phyloP scores from a whole-genome alignment of 192 early-diverging fungal genomes.

The Linnemannia exigua region DNA sequence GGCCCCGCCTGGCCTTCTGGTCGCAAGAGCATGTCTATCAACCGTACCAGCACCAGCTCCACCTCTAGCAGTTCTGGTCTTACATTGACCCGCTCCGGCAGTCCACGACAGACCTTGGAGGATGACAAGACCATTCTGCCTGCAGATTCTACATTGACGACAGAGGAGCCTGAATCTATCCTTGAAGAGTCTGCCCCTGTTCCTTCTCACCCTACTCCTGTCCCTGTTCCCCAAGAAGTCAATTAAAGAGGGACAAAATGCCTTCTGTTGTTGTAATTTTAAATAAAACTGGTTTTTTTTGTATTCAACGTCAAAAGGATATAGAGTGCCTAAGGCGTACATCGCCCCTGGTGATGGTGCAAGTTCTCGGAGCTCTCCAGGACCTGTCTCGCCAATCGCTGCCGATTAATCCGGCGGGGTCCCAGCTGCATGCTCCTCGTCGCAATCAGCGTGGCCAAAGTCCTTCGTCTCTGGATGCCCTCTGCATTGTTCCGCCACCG shows the following conservation, averaged over 20 bases:
- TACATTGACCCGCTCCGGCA: neutral
- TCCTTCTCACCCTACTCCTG: neutral
- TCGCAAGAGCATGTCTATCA: constrained; percentile 36
- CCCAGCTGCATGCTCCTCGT: constrained; percentile 27
- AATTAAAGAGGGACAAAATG: neutral
- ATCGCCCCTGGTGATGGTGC: neutral
- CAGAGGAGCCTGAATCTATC: neutral
- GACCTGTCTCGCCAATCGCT: constrained; percentile 22
- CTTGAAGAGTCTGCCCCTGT: neutral
- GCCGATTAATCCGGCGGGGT: constrained; percentile 39
- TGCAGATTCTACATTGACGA: neutral
- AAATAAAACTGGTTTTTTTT: neutral
- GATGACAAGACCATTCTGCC: neutral
- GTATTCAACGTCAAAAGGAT: too few relatives aligned
- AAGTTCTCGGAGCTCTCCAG: neutral
- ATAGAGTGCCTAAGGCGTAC: neutral
- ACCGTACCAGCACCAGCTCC: constrained; percentile 48
- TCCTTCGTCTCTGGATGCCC: constrained; percentile 40
- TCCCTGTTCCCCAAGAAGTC: neutral
- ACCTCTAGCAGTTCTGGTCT: constrained; percentile 21
- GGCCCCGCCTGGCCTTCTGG: constrained; percentile 44
- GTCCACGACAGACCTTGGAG: neutral
- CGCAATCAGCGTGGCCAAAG: constrained; percentile 40
- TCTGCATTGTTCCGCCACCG: constrained; percentile 41
- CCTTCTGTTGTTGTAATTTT: neutral